Evolutionary conservation across 495 filamentous ascomycete species (phyloP).

Genomic region (Coniosporium apollinis): DNA sequence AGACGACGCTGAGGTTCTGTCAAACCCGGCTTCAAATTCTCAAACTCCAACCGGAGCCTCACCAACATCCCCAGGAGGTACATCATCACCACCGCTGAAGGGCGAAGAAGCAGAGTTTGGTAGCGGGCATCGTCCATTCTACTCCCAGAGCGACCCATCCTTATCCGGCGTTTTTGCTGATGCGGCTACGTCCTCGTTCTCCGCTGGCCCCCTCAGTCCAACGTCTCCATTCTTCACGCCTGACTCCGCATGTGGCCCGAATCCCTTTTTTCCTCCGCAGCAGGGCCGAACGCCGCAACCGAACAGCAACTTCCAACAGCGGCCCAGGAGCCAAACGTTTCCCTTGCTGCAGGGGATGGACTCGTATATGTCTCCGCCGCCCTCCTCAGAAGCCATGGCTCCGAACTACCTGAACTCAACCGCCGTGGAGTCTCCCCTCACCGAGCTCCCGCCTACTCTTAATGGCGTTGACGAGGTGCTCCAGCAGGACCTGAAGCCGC

Average conservation of each 20-base stretch:
- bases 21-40: constrained; percentile 24
- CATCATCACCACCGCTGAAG: constrained; percentile 46
- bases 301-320: constrained; percentile 40
- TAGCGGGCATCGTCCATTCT: constrained; percentile 39
- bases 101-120: constrained; percentile 33
- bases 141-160: constrained; percentile 41
- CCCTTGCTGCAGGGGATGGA: constrained; percentile 48
- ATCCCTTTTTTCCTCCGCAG: constrained; percentile 48
- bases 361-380: constrained; percentile 49
- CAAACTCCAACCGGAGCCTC: constrained; percentile 60
- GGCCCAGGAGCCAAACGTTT: constrained; percentile 85
- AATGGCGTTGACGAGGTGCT: constrained; percentile 34
- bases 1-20: constrained; percentile 21
- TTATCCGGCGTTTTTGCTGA: constrained; percentile 38
- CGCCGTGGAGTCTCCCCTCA: constrained; percentile 54
- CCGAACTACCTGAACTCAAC: constrained; percentile 44
- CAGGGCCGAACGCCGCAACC: constrained; percentile 45
- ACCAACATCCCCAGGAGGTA: constrained; percentile 49
- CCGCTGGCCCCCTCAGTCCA: constrained; percentile 63
- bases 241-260: constrained; percentile 35
- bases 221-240: constrained; percentile 76
- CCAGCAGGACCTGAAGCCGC: no score
- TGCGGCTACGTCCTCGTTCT: constrained; percentile 46
- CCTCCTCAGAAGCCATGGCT: constrained; percentile 43
- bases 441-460: constrained; percentile 35